phyloP scores from a whole-genome alignment of 768 basidiomycete genomes.

The Mycena olivaceomarginata region DNA sequence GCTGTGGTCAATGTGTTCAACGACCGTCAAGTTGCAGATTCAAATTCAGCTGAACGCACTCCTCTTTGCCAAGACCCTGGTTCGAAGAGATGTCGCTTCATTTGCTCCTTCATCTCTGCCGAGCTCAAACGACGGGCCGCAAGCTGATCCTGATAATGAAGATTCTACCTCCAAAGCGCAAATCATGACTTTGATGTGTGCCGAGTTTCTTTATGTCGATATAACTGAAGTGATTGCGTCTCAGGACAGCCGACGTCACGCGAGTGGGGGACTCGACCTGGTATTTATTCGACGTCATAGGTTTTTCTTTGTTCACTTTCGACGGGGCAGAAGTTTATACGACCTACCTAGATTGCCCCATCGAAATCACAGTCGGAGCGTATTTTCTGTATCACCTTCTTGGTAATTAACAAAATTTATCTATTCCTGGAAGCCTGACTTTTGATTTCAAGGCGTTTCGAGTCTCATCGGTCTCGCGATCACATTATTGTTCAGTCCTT shows the following conservation, averaged over 20 bases:
- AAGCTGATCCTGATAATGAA: neutral
- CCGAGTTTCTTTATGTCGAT: neutral
- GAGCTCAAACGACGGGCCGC: neutral
- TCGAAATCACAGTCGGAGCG: neutral
- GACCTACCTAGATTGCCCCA: neutral
- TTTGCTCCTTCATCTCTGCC: neutral
- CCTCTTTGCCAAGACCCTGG: neutral
- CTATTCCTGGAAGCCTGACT: neutral
- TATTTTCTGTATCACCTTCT: neutral
- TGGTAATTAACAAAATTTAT: neutral
- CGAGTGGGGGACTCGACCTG: neutral
- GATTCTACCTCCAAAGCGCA: neutral
- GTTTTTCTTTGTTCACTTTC: no score
- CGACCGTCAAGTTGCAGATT: neutral
- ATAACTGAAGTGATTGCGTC: neutral
- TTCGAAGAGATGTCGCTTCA: neutral
- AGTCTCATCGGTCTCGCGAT: slow-evolving; percentile 87
- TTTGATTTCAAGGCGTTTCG: slow-evolving; percentile 59
- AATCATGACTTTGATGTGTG: slow-evolving; percentile 9
- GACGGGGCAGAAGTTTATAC: neutral
- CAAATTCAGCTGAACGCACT: neutral
- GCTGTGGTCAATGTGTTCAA: neutral
- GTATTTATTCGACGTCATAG: neutral
- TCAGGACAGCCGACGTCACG: neutral
- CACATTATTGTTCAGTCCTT: slow-evolving; percentile 76